Percentiles rank a stretch among this genome's conserved stretches.
Evolutionary conservation across 345 rosid species (phyloP).

Genomic region (Reutealis trisperma): DNA sequence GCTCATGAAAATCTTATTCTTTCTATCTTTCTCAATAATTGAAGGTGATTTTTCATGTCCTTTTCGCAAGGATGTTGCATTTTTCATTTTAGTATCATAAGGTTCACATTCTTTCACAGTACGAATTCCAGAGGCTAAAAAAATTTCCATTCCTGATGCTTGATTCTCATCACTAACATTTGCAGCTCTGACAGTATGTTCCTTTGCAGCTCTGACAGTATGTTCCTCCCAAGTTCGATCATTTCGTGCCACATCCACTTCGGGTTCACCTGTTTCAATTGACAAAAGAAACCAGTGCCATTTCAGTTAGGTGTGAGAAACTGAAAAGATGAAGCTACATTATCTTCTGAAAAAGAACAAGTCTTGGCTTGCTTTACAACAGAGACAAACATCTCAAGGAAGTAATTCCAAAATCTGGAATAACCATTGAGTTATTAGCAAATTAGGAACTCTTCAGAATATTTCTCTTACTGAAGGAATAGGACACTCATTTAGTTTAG

Average conservation of each 20-base stretch:
- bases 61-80: conserved; percentile 19
- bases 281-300: conserved; percentile 21
- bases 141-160: conserved; percentile 29
- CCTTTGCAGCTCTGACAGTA: conserved; percentile 16
- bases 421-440: not conserved
- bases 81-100: conserved; percentile 15
- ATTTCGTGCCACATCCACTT: conserved; percentile 25
- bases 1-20: conserved; percentile 14
- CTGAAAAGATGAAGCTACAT: not conserved
- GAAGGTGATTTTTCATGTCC: conserved; percentile 25
- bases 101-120: conserved; percentile 26
- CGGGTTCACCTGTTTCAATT: conserved; percentile 31
- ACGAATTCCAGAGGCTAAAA: conserved; percentile 25
- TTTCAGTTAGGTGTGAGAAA: conserved; percentile 2
- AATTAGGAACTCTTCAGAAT: conserved; percentile 1
- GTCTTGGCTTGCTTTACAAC: not conserved
- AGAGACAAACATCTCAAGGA: not conserved
- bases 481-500: not conserved
- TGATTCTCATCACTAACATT: conserved; percentile 28
- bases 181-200: conserved; percentile 21
- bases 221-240: conserved; percentile 23
- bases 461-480: not conserved
- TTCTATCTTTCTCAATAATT: conserved; percentile 28
- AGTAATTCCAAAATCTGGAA: not conserved
- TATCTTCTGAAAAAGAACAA: not conserved